Evolutionary conservation across 1,139 yeast genomes (phyloP).

Genomic region (Geotrichum klebahnii): DNA sequence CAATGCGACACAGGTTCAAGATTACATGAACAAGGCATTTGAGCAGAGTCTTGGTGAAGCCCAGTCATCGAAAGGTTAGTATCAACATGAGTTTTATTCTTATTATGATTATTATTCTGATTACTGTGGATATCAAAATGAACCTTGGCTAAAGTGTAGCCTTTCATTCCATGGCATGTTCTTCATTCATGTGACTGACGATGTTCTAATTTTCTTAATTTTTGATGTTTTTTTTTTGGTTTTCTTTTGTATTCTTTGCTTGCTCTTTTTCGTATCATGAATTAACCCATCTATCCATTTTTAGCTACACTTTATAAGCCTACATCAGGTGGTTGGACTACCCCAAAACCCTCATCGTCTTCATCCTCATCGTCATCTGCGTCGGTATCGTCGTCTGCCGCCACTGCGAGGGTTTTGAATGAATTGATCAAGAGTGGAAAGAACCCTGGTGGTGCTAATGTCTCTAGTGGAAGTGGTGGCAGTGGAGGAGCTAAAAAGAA

Average conservation of each 20-base stretch:
- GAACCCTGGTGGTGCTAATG: not conserved
- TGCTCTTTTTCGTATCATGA: not conserved
- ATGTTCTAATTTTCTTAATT: no score
- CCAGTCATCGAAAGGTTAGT: not conserved
- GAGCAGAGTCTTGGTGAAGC: constrained; percentile 7
- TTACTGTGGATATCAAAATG: no score
- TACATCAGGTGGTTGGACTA: constrained; percentile 15
- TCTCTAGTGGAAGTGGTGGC: no score
- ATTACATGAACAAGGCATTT: constrained; percentile 2
- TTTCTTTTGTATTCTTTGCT: not conserved
- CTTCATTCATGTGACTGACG: no score
- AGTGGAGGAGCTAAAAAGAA: no score
- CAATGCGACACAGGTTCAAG: constrained; percentile 7
- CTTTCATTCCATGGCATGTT: no score
- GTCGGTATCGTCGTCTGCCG: not conserved
- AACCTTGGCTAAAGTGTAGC: no score
- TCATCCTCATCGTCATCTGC: not conserved
- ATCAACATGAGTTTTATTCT: no score
- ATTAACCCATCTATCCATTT: not conserved
- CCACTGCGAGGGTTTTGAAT: not conserved
- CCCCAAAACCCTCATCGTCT: constrained; percentile 12
- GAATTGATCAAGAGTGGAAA: constrained; percentile 3
- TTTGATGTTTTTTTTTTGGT: not conserved
- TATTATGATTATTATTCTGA: no score
- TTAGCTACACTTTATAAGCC: constrained; percentile 12